Conservation (phyloP, 2,329 filamentous ascomycete species). For the Helicocarpus griseus region DNA sequence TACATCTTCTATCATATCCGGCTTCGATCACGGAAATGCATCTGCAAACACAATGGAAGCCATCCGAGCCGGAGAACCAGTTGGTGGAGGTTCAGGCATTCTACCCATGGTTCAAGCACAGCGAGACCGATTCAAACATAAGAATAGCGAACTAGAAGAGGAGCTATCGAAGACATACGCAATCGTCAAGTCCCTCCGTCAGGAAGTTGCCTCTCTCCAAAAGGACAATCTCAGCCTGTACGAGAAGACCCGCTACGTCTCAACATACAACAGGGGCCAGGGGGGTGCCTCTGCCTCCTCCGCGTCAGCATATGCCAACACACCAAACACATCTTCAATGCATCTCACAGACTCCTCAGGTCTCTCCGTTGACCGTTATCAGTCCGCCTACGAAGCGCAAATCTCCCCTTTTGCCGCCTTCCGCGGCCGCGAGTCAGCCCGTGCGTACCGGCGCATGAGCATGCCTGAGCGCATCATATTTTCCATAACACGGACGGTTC, state of each 20-base stretch:
- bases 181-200: slow-evolving; percentile 72
- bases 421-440: slow-evolving; percentile 79
- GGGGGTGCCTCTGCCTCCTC: slow-evolving; percentile 52
- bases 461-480: slow-evolving; percentile 84
- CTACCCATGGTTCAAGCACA: slow-evolving; percentile 97
- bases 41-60: slow-evolving; percentile 45
- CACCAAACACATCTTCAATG: slow-evolving; percentile 63
- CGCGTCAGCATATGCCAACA: slow-evolving; percentile 52
- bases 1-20: slow-evolving; percentile 95
- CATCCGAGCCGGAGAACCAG: slow-evolving; percentile 54
- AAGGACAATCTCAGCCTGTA: slow-evolving; percentile 95
- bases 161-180: slow-evolving; percentile 79
- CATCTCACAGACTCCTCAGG: slow-evolving; percentile 55
- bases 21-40: slow-evolving; percentile 64
- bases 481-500: slow-evolving; percentile 79
- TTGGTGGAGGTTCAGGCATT: slow-evolving; percentile 74
- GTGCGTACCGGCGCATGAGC: slow-evolving; percentile 88
- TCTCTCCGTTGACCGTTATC: slow-evolving; percentile 71
- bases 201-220: slow-evolving; percentile 84
- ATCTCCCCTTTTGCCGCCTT: slow-evolving; percentile 95
- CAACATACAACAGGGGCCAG: slow-evolving; percentile 72
- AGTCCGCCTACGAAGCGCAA: slow-evolving; percentile 86
- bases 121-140: slow-evolving; percentile 95
- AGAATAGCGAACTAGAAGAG: slow-evolving; percentile 80
- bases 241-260: slow-evolving; percentile 95